Percentiles rank a stretch among this genome's conserved stretches.
Conservation (phyloP, 257 asterid species). For the Petunia secreta region DNA sequence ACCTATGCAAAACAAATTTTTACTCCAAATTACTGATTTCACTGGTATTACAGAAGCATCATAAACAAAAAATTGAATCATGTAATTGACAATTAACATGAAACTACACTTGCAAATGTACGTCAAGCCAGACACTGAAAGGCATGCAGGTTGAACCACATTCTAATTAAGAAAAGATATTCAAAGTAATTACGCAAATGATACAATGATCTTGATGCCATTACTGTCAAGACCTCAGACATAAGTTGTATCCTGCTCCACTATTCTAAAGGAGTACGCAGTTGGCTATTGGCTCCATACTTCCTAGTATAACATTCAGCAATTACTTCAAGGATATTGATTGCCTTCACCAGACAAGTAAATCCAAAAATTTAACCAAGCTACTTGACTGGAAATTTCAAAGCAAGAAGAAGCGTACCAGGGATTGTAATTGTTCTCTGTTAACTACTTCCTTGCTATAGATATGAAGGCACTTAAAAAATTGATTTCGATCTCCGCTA, state of each 20-base stretch:
- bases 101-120: not conserved
- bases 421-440: conserved; percentile 56
- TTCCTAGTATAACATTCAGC: not conserved
- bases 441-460: conserved; percentile 52
- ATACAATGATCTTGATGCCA: not conserved
- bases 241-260: not conserved
- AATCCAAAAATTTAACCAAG: conserved; percentile 16
- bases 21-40: conserved; percentile 35
- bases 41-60: conserved; percentile 27
- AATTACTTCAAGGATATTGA: conserved; percentile 11
- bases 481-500: conserved; percentile 48
- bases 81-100: conserved; percentile 16
- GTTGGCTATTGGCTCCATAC: not conserved
- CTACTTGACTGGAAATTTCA: conserved; percentile 22
- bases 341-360: conserved; percentile 4
- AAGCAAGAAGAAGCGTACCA: conserved; percentile 47
- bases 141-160: conserved; percentile 10
- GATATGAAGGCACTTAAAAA: conserved; percentile 61
- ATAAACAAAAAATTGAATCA: conserved; percentile 28
- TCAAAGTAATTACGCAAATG: conserved; percentile 9
- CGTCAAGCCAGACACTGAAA: conserved; percentile 4
- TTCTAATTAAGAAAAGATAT: conserved; percentile 14
- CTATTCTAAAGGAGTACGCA: not conserved
- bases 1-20: conserved; percentile 48
- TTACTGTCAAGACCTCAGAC: conserved; percentile 5